Percentiles rank a stretch among this genome's conserved stretches.
Conservation (phyloP, 139 green algal genomes). For the Tetradesmus obliquus region DNA sequence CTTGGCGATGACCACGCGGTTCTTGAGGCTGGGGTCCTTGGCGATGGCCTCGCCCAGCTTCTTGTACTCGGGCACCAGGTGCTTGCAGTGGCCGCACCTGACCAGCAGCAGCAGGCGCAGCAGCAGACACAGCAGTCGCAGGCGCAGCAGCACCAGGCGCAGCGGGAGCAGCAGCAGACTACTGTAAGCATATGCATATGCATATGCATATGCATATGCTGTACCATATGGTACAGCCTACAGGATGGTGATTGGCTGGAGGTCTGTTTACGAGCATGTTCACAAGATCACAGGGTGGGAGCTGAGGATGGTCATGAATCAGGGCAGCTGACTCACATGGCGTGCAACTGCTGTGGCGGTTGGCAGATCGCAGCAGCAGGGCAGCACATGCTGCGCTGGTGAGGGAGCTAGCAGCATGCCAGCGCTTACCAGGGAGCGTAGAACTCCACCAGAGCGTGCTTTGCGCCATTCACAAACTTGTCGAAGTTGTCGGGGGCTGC, state of each 20-base stretch:
- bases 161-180: too few relatives aligned
- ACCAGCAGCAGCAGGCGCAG: neutral
- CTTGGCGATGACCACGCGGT: slow-evolving; percentile 85
- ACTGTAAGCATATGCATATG: too few relatives aligned
- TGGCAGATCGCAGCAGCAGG: neutral
- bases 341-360: neutral
- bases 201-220: too few relatives aligned
- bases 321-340: neutral
- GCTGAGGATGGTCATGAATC: too few relatives aligned
- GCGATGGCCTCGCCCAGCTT: slow-evolving; percentile 74
- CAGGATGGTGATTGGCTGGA: too few relatives aligned
- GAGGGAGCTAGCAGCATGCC: neutral
- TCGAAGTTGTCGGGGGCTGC: slow-evolving; percentile 79
- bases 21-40: slow-evolving; percentile 73
- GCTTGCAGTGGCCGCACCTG: slow-evolving; percentile 83
- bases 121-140: neutral
- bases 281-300: too few relatives aligned
- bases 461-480: slow-evolving; percentile 68
- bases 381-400: neutral
- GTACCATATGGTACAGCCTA: too few relatives aligned
- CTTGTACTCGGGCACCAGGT: slow-evolving; percentile 70
- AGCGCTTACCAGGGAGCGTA: slow-evolving; percentile 74
- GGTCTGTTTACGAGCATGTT: too few relatives aligned
- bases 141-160: neutral
- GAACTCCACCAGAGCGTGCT: slow-evolving; percentile 82